Percentiles rank a stretch among this genome's conserved stretches.
Evolutionary conservation across 331 rosid genomes (phyloP).

Genomic region (Erythrophleum ivorense): DNA sequence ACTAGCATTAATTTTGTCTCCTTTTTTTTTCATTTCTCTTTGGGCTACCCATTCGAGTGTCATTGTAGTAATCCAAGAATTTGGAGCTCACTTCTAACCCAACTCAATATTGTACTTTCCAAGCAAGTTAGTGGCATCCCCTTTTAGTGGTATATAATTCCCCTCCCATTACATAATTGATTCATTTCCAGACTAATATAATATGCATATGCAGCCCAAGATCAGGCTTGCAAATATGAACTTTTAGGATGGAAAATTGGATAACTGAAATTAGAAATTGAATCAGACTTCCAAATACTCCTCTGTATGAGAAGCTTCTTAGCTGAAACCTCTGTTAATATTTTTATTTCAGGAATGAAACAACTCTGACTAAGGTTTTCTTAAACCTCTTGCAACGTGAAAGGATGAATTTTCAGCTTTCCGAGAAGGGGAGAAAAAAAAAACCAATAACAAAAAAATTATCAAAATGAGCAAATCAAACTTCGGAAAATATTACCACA

Average conservation of each 20-base stretch:
- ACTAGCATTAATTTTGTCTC: too few species aligned
- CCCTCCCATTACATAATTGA: neutral
- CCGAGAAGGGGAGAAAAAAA: neutral
- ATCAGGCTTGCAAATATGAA: neutral
- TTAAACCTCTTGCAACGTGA: neutral
- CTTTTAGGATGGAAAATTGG: too few species aligned
- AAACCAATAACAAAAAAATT: neutral
- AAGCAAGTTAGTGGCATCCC: too few species aligned
- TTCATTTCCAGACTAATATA: neutral
- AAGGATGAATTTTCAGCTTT: neutral
- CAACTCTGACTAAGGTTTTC: neutral
- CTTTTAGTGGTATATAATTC: too few species aligned
- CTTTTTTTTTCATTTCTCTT: too few species aligned
- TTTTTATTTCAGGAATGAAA: neutral
- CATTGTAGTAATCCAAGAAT: too few species aligned
- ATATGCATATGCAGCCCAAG: neutral
- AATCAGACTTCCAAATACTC: neutral
- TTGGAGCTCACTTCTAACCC: too few species aligned
- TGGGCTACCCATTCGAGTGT: too few species aligned
- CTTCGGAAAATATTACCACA: neutral
- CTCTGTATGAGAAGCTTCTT: neutral
- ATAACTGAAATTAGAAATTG: neutral
- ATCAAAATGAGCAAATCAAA: neutral
- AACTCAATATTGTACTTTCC: too few species aligned
- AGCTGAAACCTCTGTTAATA: neutral